Percentiles rank a stretch among this genome's conserved stretches.
Conservation (phyloP, 2,329 filamentous ascomycete genomes). For the Ascochyta lentis region DNA sequence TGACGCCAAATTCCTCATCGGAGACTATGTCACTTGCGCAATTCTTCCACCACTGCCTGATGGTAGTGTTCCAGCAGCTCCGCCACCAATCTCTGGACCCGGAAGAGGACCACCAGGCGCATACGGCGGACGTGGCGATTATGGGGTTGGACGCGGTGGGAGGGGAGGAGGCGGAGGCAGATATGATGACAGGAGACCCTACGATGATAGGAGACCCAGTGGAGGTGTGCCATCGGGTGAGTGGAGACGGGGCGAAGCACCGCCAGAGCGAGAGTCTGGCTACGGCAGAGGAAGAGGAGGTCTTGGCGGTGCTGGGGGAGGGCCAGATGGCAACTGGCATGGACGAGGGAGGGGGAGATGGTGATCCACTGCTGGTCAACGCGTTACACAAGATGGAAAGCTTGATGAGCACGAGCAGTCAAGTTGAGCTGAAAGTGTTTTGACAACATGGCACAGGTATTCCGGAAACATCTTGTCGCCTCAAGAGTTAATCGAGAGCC, state of each 20-base stretch:
- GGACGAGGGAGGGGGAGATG: slow-evolving; percentile 46
- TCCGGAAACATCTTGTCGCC: not conserved
- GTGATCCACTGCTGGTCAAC: slow-evolving; percentile 22
- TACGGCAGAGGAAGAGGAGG: slow-evolving; percentile 45
- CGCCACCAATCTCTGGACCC: slow-evolving; percentile 52
- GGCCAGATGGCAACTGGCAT: slow-evolving; percentile 29
- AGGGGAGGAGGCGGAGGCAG: slow-evolving; percentile 36
- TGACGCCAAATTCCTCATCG: slow-evolving; percentile 83
- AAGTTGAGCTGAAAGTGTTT: not conserved
- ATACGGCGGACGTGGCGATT: slow-evolving; percentile 44
- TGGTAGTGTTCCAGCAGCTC: slow-evolving; percentile 72
- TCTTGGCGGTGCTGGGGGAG: slow-evolving; percentile 40
- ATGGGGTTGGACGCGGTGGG: slow-evolving; percentile 47
- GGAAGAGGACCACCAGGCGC: slow-evolving; percentile 38
- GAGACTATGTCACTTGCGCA: slow-evolving; percentile 85
- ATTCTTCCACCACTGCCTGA: slow-evolving; percentile 77
- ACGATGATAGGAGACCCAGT: slow-evolving; percentile 49
- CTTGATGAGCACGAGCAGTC: not conserved
- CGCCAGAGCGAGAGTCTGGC: slow-evolving; percentile 58
- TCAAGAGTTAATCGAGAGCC: not conserved
- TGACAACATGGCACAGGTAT: not conserved
- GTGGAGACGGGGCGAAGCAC: slow-evolving; percentile 70
- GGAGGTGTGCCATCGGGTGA: slow-evolving; percentile 62
- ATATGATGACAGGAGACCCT: slow-evolving; percentile 33
- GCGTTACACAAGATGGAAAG: not conserved